phyloP scores from a whole-genome alignment of 2,329 filamentous ascomycete species.

The Colletotrichum sp. region DNA sequence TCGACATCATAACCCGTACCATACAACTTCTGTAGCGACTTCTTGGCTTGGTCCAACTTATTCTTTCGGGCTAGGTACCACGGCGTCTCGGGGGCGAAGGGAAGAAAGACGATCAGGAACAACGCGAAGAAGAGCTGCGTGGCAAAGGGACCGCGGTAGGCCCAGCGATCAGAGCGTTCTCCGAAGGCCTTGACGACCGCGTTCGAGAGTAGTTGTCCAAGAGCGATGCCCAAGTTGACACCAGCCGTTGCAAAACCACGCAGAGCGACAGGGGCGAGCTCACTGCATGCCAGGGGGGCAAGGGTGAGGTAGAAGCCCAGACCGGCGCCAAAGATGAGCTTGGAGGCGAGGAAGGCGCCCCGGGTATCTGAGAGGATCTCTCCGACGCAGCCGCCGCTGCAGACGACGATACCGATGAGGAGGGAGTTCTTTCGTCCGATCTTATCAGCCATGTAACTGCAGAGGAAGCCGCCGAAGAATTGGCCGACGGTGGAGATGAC shows the following conservation, averaged over 20 bases:
- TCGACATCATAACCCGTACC: conserved; percentile 49
- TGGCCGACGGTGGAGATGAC: conserved; percentile 63
- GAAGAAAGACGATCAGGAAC: conserved; percentile 46
- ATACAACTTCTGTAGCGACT: conserved; percentile 48
- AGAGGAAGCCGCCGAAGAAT: conserved; percentile 57
- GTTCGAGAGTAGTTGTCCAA: conserved; percentile 62
- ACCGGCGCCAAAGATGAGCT: conserved; percentile 65
- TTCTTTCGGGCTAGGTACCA: conserved; percentile 55
- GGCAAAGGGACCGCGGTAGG: conserved; percentile 52
- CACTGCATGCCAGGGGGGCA: conserved; percentile 63
- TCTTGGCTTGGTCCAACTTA: conserved; percentile 41
- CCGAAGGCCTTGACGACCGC: conserved; percentile 48
- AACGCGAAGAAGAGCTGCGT: conserved; percentile 55
- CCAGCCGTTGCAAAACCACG: conserved; percentile 63
- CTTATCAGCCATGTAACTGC: conserved; percentile 50
- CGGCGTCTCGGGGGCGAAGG: conserved; percentile 54
- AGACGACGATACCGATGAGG: conserved; percentile 46
- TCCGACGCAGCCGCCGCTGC: conserved; percentile 61
- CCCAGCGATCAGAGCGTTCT: conserved; percentile 47
- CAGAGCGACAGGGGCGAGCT: conserved; percentile 63
- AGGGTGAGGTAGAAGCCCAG: conserved; percentile 65
- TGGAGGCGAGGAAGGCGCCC: conserved; percentile 60
- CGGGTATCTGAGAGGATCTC: conserved; percentile 66
- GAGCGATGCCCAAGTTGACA: conserved; percentile 67
- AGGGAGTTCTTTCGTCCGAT: conserved; percentile 52